These are phyloP conservation scores for Apiotrichum siamense DNA, from an alignment of 1,284 basidiomycete species.

Conservation along the genomic window DNA sequence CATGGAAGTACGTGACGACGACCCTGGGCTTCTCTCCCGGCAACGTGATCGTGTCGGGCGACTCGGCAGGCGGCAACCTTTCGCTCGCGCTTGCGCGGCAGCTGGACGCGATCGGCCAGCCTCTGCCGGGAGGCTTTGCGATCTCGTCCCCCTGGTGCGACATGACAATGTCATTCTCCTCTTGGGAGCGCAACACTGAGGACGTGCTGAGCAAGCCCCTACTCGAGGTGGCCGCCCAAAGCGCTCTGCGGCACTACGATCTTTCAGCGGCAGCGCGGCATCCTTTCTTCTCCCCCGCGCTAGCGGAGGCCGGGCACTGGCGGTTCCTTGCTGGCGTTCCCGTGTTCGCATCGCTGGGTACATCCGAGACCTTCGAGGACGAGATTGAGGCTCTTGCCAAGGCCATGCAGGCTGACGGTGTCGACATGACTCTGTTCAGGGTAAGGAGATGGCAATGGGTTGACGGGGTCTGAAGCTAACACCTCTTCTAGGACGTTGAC, in stretches of 20 bases:
- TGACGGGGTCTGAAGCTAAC: too few species aligned
- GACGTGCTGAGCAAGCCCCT: constrained; percentile 12
- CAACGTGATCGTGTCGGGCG: constrained; percentile 59
- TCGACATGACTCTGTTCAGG: constrained; percentile 18
- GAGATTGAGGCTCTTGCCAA: constrained; percentile 27
- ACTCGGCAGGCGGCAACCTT: too few species aligned
- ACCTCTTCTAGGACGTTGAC: too few species aligned
- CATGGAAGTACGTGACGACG: constrained; percentile 55
- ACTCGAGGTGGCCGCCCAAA: constrained; percentile 4
- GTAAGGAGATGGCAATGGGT: too few species aligned
- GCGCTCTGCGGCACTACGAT: constrained; percentile 18
- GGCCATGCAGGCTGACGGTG: constrained; percentile 30
- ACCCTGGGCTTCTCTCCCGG: constrained; percentile 47
- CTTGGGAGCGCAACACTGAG: constrained; percentile 2
- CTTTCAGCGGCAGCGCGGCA: background rate
- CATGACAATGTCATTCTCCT: constrained; percentile 15
- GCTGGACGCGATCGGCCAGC: too few species aligned
- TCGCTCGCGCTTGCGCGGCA: too few species aligned
- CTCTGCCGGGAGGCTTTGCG: too few species aligned
- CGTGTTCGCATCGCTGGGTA: constrained; percentile 32
- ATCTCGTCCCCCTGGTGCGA: too few species aligned
- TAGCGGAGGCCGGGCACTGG: too few species aligned
- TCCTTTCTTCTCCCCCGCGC: constrained; percentile 23
- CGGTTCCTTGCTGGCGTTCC: constrained; percentile 17
- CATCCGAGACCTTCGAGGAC: constrained; percentile 32